Percentiles rank a stretch among this genome's conserved stretches.
Conservation (phyloP, 768 basidiomycete species). For the Lyophyllum semitale region DNA sequence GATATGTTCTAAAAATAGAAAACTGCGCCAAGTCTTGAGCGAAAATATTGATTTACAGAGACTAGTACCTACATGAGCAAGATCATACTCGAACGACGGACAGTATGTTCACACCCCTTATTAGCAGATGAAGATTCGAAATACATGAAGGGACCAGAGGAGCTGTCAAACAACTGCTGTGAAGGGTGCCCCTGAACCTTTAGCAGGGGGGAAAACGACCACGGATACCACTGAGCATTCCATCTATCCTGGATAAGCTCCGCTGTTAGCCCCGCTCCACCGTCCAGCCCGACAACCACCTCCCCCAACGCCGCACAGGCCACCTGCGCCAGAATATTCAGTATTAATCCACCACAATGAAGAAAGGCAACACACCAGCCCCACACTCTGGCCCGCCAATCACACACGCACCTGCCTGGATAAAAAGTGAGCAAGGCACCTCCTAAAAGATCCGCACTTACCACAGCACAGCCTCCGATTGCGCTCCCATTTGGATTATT, state of each 20-base stretch:
- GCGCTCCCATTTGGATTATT: conserved; percentile 11
- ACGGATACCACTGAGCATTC: too few species aligned
- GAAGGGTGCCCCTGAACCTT: too few species aligned
- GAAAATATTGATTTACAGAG: too few species aligned
- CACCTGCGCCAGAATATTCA: conserved; percentile 6
- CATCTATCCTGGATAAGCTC: too few species aligned
- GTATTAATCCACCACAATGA: not conserved
- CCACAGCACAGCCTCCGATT: conserved; percentile 6
- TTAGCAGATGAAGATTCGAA: too few species aligned
- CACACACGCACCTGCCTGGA: not conserved
- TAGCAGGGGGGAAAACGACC: too few species aligned
- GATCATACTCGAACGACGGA: too few species aligned
- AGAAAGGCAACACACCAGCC: not conserved
- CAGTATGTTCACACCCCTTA: too few species aligned
- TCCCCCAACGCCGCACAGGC: conserved; percentile 4
- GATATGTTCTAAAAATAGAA: too few species aligned
- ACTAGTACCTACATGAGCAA: too few species aligned
- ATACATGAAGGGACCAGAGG: too few species aligned
- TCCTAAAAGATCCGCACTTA: not conserved
- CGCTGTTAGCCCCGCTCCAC: not conserved
- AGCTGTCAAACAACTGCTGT: not conserved
- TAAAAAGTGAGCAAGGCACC: not conserved
- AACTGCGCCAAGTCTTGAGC: too few species aligned
- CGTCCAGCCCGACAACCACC: not conserved
- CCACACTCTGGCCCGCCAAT: not conserved